Percentiles rank a stretch among this genome's conserved stretches.
Conservation (phyloP, 2,329 filamentous ascomycete genomes). For the Fusarium longipes region DNA sequence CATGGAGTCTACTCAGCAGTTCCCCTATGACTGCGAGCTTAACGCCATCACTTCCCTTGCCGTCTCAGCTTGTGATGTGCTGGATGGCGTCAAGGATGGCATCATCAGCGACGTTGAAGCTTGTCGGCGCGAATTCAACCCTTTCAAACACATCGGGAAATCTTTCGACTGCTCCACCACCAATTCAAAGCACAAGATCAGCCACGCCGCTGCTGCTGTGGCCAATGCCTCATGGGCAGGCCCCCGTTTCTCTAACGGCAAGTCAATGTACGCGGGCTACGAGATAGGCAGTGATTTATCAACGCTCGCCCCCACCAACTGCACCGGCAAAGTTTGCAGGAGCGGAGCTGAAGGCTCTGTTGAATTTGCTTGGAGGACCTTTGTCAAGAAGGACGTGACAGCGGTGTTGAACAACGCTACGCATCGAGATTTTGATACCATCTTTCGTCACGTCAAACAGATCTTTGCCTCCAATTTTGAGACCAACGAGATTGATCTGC, state of each 20-base stretch:
- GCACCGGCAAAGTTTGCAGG: neutral
- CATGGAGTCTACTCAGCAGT: conserved; percentile 18
- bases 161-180: conserved; percentile 5
- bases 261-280: conserved; percentile 11
- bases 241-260: conserved; percentile 18
- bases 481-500: conserved; percentile 23
- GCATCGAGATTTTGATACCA: conserved; percentile 8
- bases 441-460: neutral
- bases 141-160: conserved; percentile 4
- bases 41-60: neutral
- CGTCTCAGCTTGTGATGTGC: neutral
- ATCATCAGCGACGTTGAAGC: neutral
- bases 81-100: neutral
- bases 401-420: neutral
- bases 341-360: neutral
- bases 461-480: conserved; percentile 6
- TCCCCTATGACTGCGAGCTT: conserved; percentile 20
- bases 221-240: conserved; percentile 19
- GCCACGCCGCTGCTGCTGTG: conserved; percentile 3
- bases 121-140: neutral
- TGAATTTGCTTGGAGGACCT: neutral
- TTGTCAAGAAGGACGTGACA: neutral
- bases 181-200: neutral
- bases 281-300: conserved; percentile 1
- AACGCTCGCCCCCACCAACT: neutral